Base-by-base conservation (phyloP, 1,139 yeast genomes). In the Pichia sp. region DNA sequence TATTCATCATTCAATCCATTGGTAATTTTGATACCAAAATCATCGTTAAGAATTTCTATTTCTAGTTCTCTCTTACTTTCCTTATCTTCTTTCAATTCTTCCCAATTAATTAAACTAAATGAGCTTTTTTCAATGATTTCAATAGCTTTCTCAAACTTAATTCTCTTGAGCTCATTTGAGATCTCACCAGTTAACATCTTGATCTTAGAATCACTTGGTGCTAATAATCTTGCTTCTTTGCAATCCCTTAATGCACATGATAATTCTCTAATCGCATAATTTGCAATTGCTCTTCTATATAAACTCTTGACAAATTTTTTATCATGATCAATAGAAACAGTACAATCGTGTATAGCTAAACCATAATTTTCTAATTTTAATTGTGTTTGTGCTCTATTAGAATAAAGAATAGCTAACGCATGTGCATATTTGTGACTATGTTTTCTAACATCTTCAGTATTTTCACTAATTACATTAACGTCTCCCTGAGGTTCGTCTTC, bases 381-480 rank as follows among this genome's bases (percentile, higher is more conserved):
- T 57, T 89, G 83, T 1, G 88, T 96, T 54, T 88, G 95, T 0
- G 98, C 97, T 54, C 97, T 73, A 68, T 92, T 92, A 29, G 96
- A 82, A 63, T 70, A 86, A 60, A 80, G 84, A 20, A 90, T 79
- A 1, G 94, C 86, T 53, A 52, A 34, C 12, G 51, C 53, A 37
- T 43, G 45, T 12, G 51, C 47, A 43, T 45, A 45, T 27, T 43
- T 39, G 23, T 39, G 46, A 11, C 39, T 45, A 26, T 37, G 53
- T 27, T 23, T 41, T 23, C 47, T 36, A 20, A 49, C 39, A 34
- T 49, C 49, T 27, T 49, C 50, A 13, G 44, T 12, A 29, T 49
- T 42, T 27, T 46, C 52, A 37, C n/a, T 40, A 18, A 49, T 43
- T 13, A 43, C 25, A 23, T 30, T 39, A 9, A 23, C n/a, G 23